Conservation (phyloP, 768 basidiomycete species). For the Galerina marginata region DNA sequence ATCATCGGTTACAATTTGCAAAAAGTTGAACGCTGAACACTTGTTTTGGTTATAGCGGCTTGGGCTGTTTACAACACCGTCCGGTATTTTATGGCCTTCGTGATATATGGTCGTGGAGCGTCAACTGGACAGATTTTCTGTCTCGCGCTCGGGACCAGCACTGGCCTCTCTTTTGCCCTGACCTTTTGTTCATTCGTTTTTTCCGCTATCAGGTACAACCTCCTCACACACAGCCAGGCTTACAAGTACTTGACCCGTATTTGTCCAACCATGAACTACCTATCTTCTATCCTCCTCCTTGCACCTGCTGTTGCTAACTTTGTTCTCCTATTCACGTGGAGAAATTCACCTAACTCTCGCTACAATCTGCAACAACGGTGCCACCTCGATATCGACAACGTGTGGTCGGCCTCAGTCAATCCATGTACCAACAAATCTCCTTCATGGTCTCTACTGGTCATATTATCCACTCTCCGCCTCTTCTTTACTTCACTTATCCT, state of each 20-base stretch:
- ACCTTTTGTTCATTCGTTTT: slow-evolving; percentile 42
- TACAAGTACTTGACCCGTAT: slow-evolving; percentile 34
- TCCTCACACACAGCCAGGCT: slow-evolving; percentile 37
- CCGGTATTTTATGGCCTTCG: slow-evolving; percentile 70
- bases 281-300: slow-evolving; percentile 53
- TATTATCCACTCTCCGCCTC: slow-evolving; percentile 56
- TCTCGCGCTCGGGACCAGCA: slow-evolving; percentile 54
- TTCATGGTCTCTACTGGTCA: slow-evolving; percentile 60
- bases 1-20: not conserved
- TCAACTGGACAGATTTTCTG: slow-evolving; percentile 46
- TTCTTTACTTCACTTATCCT: slow-evolving; percentile 54
- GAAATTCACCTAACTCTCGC: slow-evolving; percentile 38
- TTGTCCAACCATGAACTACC: slow-evolving; percentile 40
- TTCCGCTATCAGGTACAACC: slow-evolving; percentile 43
- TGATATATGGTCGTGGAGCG: slow-evolving; percentile 38
- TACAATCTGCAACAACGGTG: slow-evolving; percentile 53
- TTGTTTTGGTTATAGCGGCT: slow-evolving; percentile 30
- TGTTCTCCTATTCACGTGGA: slow-evolving; percentile 60
- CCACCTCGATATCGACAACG: slow-evolving; percentile 48
- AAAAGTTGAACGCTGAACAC: slow-evolving; percentile 4
- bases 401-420: slow-evolving; percentile 53
- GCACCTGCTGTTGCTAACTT: slow-evolving; percentile 61
- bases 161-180: slow-evolving; percentile 47
- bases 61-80: slow-evolving; percentile 69
- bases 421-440: slow-evolving; percentile 36